Conservation (phyloP, 148 eudicot genomes). For the Fagopyrum homotropicum region DNA sequence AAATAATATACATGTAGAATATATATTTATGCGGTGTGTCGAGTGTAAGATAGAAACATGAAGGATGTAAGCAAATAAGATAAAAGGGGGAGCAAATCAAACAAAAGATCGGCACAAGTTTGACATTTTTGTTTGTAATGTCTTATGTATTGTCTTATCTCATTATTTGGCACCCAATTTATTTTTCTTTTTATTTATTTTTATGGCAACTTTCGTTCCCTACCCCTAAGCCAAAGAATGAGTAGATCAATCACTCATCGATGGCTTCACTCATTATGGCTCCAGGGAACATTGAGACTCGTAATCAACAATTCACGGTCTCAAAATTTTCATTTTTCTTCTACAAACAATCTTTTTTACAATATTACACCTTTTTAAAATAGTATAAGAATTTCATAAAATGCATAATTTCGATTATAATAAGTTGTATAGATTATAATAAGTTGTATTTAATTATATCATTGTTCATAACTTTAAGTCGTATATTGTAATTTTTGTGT, state of each 20-base stretch:
- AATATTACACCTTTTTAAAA: not conserved
- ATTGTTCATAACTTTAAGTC: no score
- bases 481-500: no score
- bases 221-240: not conserved
- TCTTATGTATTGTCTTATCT: not conserved
- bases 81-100: not conserved
- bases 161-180: constrained; percentile 2
- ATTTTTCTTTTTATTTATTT: not conserved
- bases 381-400: no score
- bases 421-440: no score
- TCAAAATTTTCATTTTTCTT: not conserved
- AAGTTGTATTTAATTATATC: no score
- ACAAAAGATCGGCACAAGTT: constrained; percentile 1
- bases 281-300: not conserved
- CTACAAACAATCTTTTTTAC: not conserved
- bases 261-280: not conserved
- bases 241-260: not conserved
- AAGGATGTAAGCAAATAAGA: not conserved
- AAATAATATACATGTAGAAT: not conserved
- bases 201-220: not conserved
- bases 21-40: not conserved
- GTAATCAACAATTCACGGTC: not conserved
- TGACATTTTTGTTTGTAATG: not conserved
- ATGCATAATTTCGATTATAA: no score
- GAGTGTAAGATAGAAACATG: not conserved